Evolutionary conservation across 306 rosid species (phyloP).

Genomic region (Mucuna pruriens): DNA sequence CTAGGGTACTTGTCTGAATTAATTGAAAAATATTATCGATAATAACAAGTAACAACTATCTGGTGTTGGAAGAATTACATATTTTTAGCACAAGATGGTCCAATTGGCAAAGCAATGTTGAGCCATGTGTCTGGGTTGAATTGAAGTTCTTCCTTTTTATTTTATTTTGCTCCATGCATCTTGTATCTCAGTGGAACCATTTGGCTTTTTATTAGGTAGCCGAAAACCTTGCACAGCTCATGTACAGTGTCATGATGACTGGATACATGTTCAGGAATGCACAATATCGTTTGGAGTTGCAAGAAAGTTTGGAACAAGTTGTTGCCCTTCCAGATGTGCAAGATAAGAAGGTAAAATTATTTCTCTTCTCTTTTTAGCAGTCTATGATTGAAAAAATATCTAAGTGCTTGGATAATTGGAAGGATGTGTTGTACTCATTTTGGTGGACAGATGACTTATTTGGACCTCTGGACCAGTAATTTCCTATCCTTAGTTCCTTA

Average conservation of each 20-base stretch:
- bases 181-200: constrained; percentile 34
- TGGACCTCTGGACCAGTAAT: background rate
- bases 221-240: constrained; percentile 97
- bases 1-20: background rate
- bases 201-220: constrained; percentile 73
- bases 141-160: background rate
- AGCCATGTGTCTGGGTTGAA: constrained; percentile 3
- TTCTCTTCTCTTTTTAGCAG: constrained; percentile 35
- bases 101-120: constrained; percentile 17
- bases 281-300: constrained; percentile 91
- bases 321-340: constrained; percentile 89
- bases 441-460: constrained; percentile 13
- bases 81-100: constrained; percentile 16
- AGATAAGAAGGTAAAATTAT: constrained; percentile 64
- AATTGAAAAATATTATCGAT: background rate
- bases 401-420: constrained; percentile 1
- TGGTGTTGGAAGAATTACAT: background rate
- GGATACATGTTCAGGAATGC: constrained; percentile 98
- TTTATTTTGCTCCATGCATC: constrained; percentile 22
- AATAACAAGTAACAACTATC: no score
- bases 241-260: constrained; percentile 99
- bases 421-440: constrained; percentile 4
- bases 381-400: background rate
- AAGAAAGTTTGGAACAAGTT: constrained; percentile 90
- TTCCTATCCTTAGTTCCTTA: constrained; percentile 14